These are phyloP conservation scores for Vitis cinerea DNA, from an alignment of 164 flowering plant species.

Conservation along the genomic window DNA sequence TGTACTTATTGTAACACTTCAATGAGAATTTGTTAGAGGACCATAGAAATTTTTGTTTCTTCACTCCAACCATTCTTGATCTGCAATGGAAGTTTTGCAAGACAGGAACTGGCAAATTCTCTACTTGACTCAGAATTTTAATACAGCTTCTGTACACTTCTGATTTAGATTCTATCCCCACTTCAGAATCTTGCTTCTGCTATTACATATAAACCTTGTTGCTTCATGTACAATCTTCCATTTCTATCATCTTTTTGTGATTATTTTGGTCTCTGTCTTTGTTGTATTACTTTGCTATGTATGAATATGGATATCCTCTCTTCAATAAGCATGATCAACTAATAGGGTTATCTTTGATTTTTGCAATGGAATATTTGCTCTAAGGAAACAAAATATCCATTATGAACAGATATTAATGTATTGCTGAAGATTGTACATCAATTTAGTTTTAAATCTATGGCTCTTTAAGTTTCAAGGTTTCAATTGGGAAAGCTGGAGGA, in stretches of 20 bases:
- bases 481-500: constrained; percentile 74
- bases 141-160: too few relatives aligned
- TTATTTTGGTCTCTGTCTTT: not conserved
- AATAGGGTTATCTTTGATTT: not conserved
- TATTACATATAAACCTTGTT: not conserved
- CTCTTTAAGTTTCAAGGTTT: constrained; percentile 63
- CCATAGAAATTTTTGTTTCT: too few relatives aligned
- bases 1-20: too few relatives aligned
- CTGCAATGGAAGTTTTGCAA: too few relatives aligned
- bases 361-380: not conserved
- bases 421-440: not conserved
- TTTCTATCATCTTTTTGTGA: not conserved
- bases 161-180: too few relatives aligned
- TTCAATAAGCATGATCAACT: not conserved
- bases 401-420: not conserved
- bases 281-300: not conserved
- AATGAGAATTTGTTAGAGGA: too few relatives aligned
- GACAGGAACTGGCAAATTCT: too few relatives aligned
- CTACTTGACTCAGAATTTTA: too few relatives aligned
- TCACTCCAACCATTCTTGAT: too few relatives aligned
- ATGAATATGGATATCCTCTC: not conserved
- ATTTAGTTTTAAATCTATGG: not conserved
- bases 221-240: not conserved
- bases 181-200: too few relatives aligned
- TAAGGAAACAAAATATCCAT: not conserved